Evolutionary conservation across 2,329 filamentous ascomycete species (phyloP), one percentile per base, ranked within the genome.

Genomic region (Beauveria rudraprayagi): DNA sequence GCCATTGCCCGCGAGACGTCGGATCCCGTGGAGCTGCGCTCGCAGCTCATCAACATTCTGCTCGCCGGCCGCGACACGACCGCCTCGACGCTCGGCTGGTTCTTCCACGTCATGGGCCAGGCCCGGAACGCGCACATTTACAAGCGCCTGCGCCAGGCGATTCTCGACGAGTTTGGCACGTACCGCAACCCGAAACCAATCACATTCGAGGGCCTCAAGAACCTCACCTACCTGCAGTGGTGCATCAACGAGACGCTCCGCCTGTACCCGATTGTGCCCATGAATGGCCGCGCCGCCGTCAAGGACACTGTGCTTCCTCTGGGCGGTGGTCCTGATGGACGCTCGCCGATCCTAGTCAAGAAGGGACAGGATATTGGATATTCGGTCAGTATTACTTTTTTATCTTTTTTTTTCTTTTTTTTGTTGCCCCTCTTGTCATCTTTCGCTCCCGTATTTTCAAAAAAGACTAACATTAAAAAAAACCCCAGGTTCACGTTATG

Each of bases 1-100:
- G 71, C 69, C 28, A 65, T 73, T 19, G 68, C 68, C 2, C 59
- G 69, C 64, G 73, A 80, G 17, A 70, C 69, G 8, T 60, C 64
- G 16, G 68, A 70, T 46, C 67, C 67, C 1, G 53, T 61, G 3
- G 64, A 67, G 47, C 64, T 72, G 47, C 65, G 67, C 37, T 67
- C 66, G 47, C 68, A 76, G 54, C 62, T 75, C 24, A 67, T 76
- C 60, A 74, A 76, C 56, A 71, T 76, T 41, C 64, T 68, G 51
- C 77, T 86, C 46, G 81, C 80, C 0, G 80, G 79, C 1, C 75
- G 81, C n/a, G 82, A 84, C 65, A 83, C 81, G 1, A 84, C 81
- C 0, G 80, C 79, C 2, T 73, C 71, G 10, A 71, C 81, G 3
- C 71, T 84, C 1, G 76, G 77, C 10, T 83, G 78, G 77, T 68